Percentiles rank a stretch among this genome's conserved stretches.
phyloP scores from a whole-genome alignment of 202 grass and related monocot species.

The Setaria italica region DNA sequence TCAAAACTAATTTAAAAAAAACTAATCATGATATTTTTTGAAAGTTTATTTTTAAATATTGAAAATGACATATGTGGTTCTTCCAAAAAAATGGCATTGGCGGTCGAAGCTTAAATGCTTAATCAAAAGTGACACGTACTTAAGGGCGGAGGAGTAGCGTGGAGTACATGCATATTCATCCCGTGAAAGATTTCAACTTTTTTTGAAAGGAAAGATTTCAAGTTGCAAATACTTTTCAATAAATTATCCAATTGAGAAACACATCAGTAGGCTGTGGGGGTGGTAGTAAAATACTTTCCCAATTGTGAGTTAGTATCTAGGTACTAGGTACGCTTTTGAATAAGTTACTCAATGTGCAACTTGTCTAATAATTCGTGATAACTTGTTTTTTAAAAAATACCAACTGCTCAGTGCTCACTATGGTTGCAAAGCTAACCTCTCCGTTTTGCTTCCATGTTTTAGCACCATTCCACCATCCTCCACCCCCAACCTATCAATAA shows the following conservation, averaged over 20 bases:
- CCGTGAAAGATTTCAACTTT: neutral
- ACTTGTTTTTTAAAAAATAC: neutral
- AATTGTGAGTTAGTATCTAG: neutral
- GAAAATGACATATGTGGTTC: neutral
- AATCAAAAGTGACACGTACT: neutral
- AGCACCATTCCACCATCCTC: neutral
- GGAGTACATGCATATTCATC: neutral
- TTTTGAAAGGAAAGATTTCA: neutral
- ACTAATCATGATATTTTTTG: neutral
- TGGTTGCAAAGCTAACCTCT: neutral
- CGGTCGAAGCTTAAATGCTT: neutral
- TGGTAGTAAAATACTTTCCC: neutral
- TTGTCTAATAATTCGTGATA: neutral
- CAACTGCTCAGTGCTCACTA: neutral
- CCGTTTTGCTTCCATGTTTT: conserved; percentile 22
- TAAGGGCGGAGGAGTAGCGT: neutral
- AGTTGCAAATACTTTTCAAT: neutral
- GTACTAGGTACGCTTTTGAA: conserved; percentile 3
- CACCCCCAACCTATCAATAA: conserved; percentile 9
- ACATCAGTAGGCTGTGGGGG: neutral
- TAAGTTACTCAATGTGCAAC: neutral
- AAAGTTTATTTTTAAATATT: neutral
- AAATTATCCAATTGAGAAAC: neutral
- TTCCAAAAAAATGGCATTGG: neutral
- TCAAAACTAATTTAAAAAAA: neutral